Evolutionary conservation across 192 early-diverging fungal genomes (phyloP), one percentile per base, ranked within the genome.

Genomic region (Pilobolus umbonatus): DNA sequence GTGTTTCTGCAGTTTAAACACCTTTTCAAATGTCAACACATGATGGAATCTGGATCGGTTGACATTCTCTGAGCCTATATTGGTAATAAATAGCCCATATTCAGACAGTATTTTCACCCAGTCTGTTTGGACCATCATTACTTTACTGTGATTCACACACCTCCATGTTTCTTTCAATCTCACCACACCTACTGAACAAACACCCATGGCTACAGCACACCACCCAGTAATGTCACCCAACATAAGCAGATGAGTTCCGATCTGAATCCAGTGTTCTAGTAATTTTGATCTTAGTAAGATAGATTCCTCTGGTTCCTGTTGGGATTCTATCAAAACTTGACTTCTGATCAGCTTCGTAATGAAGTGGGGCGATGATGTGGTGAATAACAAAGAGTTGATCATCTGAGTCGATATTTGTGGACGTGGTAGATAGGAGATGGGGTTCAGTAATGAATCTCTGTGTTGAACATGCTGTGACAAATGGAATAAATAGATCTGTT

Each of bases 121-220:
- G 30, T 74, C 63, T 2, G 77, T 50, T 1, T 66, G 67, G 6
- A 89, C 73, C 21, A 81, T 51, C 8, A 68, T 60, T n/a, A 75
- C 69, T 55, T 76, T 77, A 14, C 60, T 39, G 15, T 73, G 56
- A 28, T 75, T 69, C 0, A 87, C 83, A 5, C 78, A 73, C 26
- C 81, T 79, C 88, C 88, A 89, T 0, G 85, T 79, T 62, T 89
- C 85, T 45, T 77, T 76, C 40, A 89, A 59, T 22, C 88, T 77
- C 1, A 82, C 71, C 22, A 89, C 73, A 11, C 78, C 83, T 25
- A 84, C 79, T 30, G 82, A 82, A 21, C 84, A 86, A 0, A 89
- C 57, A 4, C 80, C 85, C 60, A 80, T 82, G 3, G 86, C 88
- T 47, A 89, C 75, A 0, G 85, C 79, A 1, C 77, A 67, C 78